phyloP scores from a whole-genome alignment of 1,139 yeast genomes.

The Nakaseomyces sp. region DNA sequence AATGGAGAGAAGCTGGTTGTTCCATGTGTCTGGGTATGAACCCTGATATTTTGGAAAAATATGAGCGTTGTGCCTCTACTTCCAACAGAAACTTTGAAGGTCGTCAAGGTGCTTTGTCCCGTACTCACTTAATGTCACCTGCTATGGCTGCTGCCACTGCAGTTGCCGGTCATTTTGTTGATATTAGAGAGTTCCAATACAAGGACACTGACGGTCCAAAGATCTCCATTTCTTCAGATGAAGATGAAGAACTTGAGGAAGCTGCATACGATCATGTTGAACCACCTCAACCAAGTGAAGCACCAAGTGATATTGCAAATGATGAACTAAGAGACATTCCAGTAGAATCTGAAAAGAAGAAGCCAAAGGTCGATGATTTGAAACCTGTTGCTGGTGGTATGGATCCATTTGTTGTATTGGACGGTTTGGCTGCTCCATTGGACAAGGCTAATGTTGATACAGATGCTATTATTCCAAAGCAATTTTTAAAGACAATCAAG shows the following conservation, averaged over 20 bases:
- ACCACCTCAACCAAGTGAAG: slow-evolving; percentile 37
- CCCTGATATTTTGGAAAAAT: slow-evolving; percentile 89
- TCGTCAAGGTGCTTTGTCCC: slow-evolving; percentile 94
- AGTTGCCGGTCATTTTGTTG: slow-evolving; percentile 81
- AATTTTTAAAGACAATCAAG: slow-evolving; percentile 92
- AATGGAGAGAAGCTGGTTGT: slow-evolving; percentile 99
- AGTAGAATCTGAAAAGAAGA: slow-evolving; percentile 20
- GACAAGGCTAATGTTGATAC: slow-evolving; percentile 94
- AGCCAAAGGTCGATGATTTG: slow-evolving; percentile 41
- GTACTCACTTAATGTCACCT: slow-evolving; percentile 97
- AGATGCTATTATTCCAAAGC: slow-evolving; percentile 97
- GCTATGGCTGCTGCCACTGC: slow-evolving; percentile 99
- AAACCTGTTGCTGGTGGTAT: slow-evolving; percentile 45
- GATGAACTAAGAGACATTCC: slow-evolving; percentile 57
- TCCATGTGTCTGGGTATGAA: slow-evolving; percentile 99
- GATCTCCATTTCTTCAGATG: slow-evolving; percentile 47
- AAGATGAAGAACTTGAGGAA: slow-evolving; percentile 51
- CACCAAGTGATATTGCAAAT: slow-evolving; percentile 28
- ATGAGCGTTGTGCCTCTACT: slow-evolving; percentile 97
- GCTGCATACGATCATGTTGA: slow-evolving; percentile 66
- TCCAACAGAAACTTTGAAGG: slow-evolving; percentile 98
- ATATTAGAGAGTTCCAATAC: slow-evolving; percentile 73
- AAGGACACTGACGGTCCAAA: slow-evolving; percentile 52
- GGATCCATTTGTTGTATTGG: slow-evolving; percentile 65
- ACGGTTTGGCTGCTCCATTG: slow-evolving; percentile 87